Evolutionary conservation across 495 filamentous ascomycete species (phyloP), one percentile per base, ranked within the genome.

Genomic region (Hamigera avellanea): DNA sequence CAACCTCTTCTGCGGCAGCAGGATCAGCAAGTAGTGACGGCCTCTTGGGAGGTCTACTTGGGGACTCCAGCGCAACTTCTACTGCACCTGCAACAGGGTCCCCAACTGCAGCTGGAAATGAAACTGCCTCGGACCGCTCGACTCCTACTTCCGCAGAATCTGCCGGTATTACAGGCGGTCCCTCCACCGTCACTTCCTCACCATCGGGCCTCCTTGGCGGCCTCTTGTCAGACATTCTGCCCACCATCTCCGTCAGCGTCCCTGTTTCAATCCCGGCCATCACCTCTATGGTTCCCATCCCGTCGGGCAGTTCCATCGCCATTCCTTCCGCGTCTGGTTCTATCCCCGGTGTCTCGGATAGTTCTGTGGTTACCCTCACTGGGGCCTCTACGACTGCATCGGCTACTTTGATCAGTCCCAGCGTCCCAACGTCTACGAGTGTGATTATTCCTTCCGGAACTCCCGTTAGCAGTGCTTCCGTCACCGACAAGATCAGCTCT

Each of bases 241-340:
- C 40, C 13, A 47, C 45, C 19, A 52, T 61, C 13, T 44, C 50
- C 17, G 46, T 59, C 32, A 55, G 48, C 35, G 45, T 53, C 36
- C 51, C 58, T 32, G 40, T 39, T 17, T 43, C 40, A 1, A 36
- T 46, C 7, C 46, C 52, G 25, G 29, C 38, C 33, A 37, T 46
- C 16, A 14, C 40, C 7, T 12, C 25, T 35, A 48, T 36, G 19
- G 41, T 35, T 35, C 48, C 33, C 41, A 25, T 30, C 41, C 37
- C 40, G 7, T 47, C 10, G 18, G 42, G 14, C 21, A 38, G 27
- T 50, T 34, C 17, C 15, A 33, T 37, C 33, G 33, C 31, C 16
- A 23, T 9, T 26, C 31, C 13, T 33, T 37, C 14, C 36, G n/a
- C n/a, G n/a, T n/a, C n/a, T n/a, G n/a, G n/a, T n/a, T 19, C 34